These are phyloP conservation scores for Hypoxylon subgilvum DNA, from an alignment of 495 filamentous ascomycete species.

Conservation along the genomic window DNA sequence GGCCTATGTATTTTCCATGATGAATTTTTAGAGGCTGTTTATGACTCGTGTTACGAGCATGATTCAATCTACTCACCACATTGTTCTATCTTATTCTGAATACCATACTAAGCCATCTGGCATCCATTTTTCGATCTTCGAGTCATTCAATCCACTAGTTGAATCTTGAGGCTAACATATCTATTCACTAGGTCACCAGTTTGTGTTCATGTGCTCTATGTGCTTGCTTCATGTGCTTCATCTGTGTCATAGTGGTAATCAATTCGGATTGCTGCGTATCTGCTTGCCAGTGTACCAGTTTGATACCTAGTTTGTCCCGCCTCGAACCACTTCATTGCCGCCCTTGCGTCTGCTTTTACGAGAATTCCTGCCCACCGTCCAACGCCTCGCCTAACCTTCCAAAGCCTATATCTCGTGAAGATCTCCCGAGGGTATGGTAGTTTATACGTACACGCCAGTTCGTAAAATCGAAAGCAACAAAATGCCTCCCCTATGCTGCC, in stretches of 20 bases:
- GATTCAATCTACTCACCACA: conserved; percentile 53
- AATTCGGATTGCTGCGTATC: not conserved
- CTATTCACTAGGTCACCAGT: too few species aligned
- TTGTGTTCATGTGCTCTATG: too few species aligned
- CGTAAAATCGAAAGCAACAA: not conserved
- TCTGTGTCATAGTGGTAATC: conserved; percentile 1
- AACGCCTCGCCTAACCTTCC: conserved; percentile 14
- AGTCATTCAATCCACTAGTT: too few species aligned
- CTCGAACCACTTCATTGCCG: too few species aligned
- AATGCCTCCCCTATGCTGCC: conserved; percentile 2
- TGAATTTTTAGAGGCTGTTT: conserved; percentile 57
- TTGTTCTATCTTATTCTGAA: conserved; percentile 52
- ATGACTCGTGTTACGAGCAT: conserved; percentile 50
- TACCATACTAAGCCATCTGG: not conserved
- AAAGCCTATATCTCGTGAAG: not conserved
- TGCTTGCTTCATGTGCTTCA: too few species aligned
- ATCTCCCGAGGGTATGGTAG: conserved; percentile 6
- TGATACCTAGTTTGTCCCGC: too few species aligned
- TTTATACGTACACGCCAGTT: conserved; percentile 12
- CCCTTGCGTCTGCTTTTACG: conserved; percentile 3
- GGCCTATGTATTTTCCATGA: conserved; percentile 28
- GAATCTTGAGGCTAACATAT: too few species aligned
- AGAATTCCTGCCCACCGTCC: conserved; percentile 13
- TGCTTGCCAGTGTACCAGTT: not conserved
- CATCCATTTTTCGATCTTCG: too few species aligned